phyloP scores from a whole-genome alignment of 1,284 basidiomycete genomes.

The Phellinidium pouzarii region DNA sequence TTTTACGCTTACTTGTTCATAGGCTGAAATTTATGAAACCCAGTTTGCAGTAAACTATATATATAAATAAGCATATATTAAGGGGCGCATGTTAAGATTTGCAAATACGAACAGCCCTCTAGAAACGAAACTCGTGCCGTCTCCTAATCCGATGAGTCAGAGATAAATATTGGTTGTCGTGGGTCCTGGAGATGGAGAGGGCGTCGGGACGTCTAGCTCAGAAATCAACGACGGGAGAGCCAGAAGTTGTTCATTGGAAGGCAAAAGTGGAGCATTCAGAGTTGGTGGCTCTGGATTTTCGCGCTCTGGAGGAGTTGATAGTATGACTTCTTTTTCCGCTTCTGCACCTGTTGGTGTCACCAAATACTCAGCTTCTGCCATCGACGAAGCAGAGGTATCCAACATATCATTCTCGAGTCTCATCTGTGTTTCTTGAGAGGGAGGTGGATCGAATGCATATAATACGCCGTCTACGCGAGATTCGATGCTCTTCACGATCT shows the following conservation, averaged over 20 bases:
- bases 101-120: too few relatives aligned
- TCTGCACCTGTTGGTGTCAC: conserved; percentile 17
- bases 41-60: too few relatives aligned
- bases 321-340: conserved; percentile 14
- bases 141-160: neutral
- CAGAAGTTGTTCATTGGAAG: conserved; percentile 31
- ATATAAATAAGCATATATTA: too few relatives aligned
- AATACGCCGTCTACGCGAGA: conserved; percentile 29
- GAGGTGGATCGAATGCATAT: conserved; percentile 13
- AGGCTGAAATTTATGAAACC: too few relatives aligned
- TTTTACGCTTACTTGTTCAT: too few relatives aligned
- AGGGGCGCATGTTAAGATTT: too few relatives aligned
- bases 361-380: conserved; percentile 12
- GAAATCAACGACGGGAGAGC: conserved; percentile 30
- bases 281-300: conserved; percentile 35
- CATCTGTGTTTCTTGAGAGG: conserved; percentile 1
- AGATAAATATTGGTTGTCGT: neutral
- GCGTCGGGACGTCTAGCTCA: conserved; percentile 28
- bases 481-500: conserved; percentile 49
- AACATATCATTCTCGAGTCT: conserved; percentile 4
- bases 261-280: conserved; percentile 32
- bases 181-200: conserved; percentile 27
- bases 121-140: too few relatives aligned
- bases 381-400: neutral
- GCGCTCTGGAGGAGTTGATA: conserved; percentile 29